These are phyloP conservation scores for Argentina anserina DNA, from an alignment of 306 rosid genomes.

Conservation along the genomic window DNA sequence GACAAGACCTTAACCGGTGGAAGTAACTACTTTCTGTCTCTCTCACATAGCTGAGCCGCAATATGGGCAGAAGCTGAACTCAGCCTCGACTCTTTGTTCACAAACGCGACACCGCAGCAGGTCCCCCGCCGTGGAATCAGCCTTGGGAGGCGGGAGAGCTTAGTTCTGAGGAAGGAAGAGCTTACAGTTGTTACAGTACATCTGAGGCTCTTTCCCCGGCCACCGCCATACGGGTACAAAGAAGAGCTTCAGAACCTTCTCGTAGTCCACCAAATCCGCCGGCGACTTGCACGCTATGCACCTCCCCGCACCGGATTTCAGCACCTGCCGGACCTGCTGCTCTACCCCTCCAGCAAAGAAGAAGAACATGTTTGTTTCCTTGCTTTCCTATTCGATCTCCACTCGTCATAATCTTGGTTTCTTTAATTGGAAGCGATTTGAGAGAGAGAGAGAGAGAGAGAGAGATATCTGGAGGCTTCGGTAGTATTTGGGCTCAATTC, in stretches of 20 bases:
- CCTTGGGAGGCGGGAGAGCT: constrained; percentile 38
- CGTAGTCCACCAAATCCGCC: constrained; percentile 72
- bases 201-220: constrained; percentile 62
- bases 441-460: not conserved
- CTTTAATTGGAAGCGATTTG: not conserved
- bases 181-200: constrained; percentile 60
- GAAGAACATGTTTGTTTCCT: constrained; percentile 50
- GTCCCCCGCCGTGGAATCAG: constrained; percentile 17
- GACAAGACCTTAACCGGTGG: not conserved
- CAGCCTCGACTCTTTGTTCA: constrained; percentile 46
- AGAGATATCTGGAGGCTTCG: constrained; percentile 1
- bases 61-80: constrained; percentile 73
- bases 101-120: constrained; percentile 59
- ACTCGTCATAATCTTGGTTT: not conserved
- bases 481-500: not conserved
- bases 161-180: constrained; percentile 52
- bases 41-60: constrained; percentile 62
- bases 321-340: constrained; percentile 67
- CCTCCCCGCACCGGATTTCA: constrained; percentile 57
- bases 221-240: constrained; percentile 88
- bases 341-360: constrained; percentile 74
- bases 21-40: not conserved
- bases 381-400: no score
- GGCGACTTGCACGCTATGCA: constrained; percentile 58
- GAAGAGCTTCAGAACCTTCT: constrained; percentile 75